Evolutionary conservation across 805 yeast genomes (phyloP).

Genomic region (Candida verbasci): DNA sequence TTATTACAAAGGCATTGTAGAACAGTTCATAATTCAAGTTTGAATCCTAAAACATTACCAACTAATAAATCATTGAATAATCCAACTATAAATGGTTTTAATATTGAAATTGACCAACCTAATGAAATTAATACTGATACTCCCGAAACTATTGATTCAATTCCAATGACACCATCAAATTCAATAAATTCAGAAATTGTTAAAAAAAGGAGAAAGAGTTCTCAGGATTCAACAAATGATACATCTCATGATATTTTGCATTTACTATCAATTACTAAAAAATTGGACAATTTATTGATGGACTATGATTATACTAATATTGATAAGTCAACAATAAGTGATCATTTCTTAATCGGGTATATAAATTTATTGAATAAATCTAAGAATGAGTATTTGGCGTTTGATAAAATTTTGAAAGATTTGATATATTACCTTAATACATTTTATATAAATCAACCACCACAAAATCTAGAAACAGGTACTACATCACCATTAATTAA

Average conservation of each 20-base stretch:
- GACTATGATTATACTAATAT: slow-evolving; percentile 11
- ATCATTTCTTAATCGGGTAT: slow-evolving; percentile 31
- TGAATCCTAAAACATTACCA: slow-evolving; percentile 9
- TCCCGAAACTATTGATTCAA: not conserved
- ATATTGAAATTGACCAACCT: not conserved
- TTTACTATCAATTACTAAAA: slow-evolving; percentile 24
- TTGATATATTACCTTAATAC: slow-evolving; percentile 20
- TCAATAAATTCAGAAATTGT: too few species aligned
- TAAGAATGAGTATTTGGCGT: slow-evolving; percentile 10
- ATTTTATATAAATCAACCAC: slow-evolving; percentile 9
- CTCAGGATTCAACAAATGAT: not conserved
- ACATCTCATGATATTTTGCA: slow-evolving; percentile 19
- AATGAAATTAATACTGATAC: not conserved
- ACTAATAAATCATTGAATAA: slow-evolving; percentile 10
- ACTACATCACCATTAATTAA: too few species aligned
- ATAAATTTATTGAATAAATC: slow-evolving; percentile 14
- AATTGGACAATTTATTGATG: slow-evolving; percentile 15
- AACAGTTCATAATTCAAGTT: slow-evolving; percentile 59
- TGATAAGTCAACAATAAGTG: slow-evolving; percentile 16
- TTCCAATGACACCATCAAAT: slow-evolving; percentile 1
- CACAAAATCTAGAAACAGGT: too few species aligned
- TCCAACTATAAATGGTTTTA: slow-evolving; percentile 6
- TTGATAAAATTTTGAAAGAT: slow-evolving; percentile 18
- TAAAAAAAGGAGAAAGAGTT: too few species aligned
- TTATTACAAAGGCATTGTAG: slow-evolving; percentile 71